Conservation (phyloP, 495 filamentous ascomycete species). For the Lasiosphaeriaceae sp. region DNA sequence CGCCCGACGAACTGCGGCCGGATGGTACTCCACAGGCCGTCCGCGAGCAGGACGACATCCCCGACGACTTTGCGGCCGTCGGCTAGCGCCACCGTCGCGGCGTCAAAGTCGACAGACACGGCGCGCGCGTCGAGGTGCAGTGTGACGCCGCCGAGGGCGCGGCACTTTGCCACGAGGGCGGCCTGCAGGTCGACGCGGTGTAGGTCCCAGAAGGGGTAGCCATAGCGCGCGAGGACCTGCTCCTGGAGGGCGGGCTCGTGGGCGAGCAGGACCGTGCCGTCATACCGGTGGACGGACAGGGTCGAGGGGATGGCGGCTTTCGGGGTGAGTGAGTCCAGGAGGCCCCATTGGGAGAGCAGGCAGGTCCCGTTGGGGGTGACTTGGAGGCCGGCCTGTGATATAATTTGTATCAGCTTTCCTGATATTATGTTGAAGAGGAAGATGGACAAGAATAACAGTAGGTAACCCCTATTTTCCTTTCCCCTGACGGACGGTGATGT, state of each 20-base stretch:
- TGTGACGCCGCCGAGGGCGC: constrained; percentile 41
- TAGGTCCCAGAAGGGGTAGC: constrained; percentile 50
- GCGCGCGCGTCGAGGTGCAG: constrained; percentile 35
- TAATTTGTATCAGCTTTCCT: constrained; percentile 7
- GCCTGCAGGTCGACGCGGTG: constrained; percentile 54
- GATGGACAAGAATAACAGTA: too few relatives aligned
- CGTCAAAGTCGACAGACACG: constrained; percentile 35
- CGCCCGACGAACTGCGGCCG: constrained; percentile 42
- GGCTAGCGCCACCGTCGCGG: constrained; percentile 32
- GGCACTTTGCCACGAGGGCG: constrained; percentile 37
- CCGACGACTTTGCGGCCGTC: constrained; percentile 34
- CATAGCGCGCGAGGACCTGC: constrained; percentile 39
- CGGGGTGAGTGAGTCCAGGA: constrained; percentile 41
- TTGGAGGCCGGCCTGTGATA: constrained; percentile 47
- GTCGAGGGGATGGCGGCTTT: constrained; percentile 49
- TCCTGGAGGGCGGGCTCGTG: constrained; percentile 47
- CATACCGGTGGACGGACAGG: constrained; percentile 57
- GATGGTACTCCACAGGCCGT: constrained; percentile 52
- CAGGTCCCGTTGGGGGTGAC: constrained; percentile 51
- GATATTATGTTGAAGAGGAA: too few relatives aligned
- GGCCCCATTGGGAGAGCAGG: constrained; percentile 47
- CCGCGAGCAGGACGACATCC: constrained; percentile 52
- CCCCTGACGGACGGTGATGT: too few relatives aligned
- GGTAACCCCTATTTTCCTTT: too few relatives aligned
- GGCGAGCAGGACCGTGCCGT: constrained; percentile 50